These are phyloP conservation scores for Linnemannia hyalina DNA, from an alignment of 192 early-diverging fungal species.

Conservation along the genomic window DNA sequence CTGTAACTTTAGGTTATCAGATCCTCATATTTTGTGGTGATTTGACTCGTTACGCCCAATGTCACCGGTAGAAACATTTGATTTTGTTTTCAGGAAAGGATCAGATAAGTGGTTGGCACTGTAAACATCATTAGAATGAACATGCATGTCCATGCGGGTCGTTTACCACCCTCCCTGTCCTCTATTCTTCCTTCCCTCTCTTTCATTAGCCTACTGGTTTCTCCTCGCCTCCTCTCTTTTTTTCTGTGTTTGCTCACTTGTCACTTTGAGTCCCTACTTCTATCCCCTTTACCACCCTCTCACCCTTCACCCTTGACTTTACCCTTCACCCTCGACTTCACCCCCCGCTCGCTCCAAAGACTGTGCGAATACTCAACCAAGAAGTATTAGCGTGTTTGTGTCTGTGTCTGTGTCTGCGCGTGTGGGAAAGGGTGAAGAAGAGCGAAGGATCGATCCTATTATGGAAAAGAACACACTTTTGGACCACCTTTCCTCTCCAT, in stretches of 20 bases:
- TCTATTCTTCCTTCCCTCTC: neutral
- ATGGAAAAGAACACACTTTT: constrained; percentile 1
- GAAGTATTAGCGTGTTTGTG: neutral
- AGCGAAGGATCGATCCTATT: constrained; percentile 4
- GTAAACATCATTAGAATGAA: too few relatives aligned
- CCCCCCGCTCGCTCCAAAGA: neutral
- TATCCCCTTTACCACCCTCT: neutral
- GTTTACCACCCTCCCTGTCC: neutral
- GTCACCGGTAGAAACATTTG: neutral
- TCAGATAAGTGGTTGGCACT: constrained; percentile 7
- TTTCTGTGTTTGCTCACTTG: neutral
- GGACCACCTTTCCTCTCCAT: neutral
- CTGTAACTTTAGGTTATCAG: constrained; percentile 12
- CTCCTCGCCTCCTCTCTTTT: neutral
- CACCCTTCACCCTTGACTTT: neutral
- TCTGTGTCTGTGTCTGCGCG: neutral
- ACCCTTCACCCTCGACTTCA: neutral
- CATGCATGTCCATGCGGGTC: neutral
- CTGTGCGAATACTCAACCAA: neutral
- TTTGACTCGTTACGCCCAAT: constrained; percentile 19
- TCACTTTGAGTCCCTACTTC: neutral
- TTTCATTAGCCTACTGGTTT: neutral
- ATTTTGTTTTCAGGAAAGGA: constrained; percentile 1
- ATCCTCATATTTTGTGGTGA: neutral
- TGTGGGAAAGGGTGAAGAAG: neutral